Evolutionary conservation across 2,329 filamentous ascomycete species (phyloP), one percentile per base, ranked within the genome.

Genomic region (Penicillium sp.): DNA sequence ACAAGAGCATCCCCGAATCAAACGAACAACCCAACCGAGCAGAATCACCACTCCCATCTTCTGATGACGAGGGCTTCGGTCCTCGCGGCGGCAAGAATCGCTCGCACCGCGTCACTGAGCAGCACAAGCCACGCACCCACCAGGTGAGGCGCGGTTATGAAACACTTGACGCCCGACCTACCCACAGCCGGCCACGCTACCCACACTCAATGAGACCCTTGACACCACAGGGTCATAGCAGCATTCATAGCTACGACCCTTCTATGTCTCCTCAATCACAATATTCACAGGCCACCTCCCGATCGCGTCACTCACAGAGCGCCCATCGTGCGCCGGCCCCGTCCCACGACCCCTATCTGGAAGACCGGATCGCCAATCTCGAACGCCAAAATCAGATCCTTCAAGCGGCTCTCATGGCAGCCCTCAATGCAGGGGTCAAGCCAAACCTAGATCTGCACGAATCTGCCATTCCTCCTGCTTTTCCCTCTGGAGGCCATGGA

Each of bases 301-400:
- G 63, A 50, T 65, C 62, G 19, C 56, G 62, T 25, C 62, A 69
- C 1, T 60, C 63, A 9, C 66, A 58, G 13, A 55, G 54, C 31
- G 61, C 59, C 23, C 64, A 62, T 19, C 58, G 53, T n/a, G 50
- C 55, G 21, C 59, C 56, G 19, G 46, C 58, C 9, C 54, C 45
- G 21, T 9, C 57, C 5, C 57, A 58, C 19, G 62, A 67, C 13
- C 62, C 67, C n/a, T 62, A 65, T 43, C 69, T 77, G 7, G 74
- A 77, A 57, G 69, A 70, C 16, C 74, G 75, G 16, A 68, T 78
- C 35, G 68, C 71, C 9, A 69, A 72, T 23, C 70, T 78, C 8
- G 75, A 78, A 55, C 74, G 72, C 14, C 76, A 78, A 50, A 78
- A 78, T 62, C 72, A 73, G 54, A 69, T 77, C 51, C 72, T 78